Evolutionary conservation across 1,139 yeast species (phyloP), one percentile per base, ranked within the genome.

Genomic region (Magnusiomyces paraingens): DNA sequence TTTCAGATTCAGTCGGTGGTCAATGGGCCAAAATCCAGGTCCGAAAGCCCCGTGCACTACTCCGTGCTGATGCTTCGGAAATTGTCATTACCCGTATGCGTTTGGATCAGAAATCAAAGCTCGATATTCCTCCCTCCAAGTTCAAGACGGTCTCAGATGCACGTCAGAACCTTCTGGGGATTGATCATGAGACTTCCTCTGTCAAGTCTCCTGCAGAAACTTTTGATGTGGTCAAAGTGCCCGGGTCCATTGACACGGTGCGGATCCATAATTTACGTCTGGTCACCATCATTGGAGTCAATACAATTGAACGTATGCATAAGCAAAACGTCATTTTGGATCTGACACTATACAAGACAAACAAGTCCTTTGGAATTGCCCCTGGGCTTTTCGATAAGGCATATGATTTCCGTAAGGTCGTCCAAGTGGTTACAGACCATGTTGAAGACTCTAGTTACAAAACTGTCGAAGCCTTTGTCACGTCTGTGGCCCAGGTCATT

Each of bases 401-500:
- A 18, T 67, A 68, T 55, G 67, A 67, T 56, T 64, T 63, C 55
- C 60, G 66, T 26, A 59, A 61, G 29, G 63, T 70, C n/a, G 66
- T 66, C 12, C 69, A 70, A 32, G 58, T 56, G 4, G 67, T 71
- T 17, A 60, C 80, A 0, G 64, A 66, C 1, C 86, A 83, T 64
- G 88, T 89, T 10, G 95, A 87, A 63, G 69, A 68, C 17, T 80
- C 96, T 1, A 82, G 83, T 59, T 93, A 88, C 72, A 86, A 88
- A 64, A 93, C 99, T 0, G 95, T 93, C 1, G 99, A 93, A 66
- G 96, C 98, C 0, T 76, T 93, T 57, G 95, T 87, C 2, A 79
- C 83, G 57, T 79, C 82, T 12, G 84, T 89, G 22, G 84, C 90
- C 4, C 87, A 84, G 61, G 69, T 84, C 50, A 74, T 84, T 2